Percentiles rank a stretch among this genome's conserved stretches.
These are phyloP conservation scores for Darksidea phi DNA, from an alignment of 495 filamentous ascomycete genomes.

Conservation along the genomic window DNA sequence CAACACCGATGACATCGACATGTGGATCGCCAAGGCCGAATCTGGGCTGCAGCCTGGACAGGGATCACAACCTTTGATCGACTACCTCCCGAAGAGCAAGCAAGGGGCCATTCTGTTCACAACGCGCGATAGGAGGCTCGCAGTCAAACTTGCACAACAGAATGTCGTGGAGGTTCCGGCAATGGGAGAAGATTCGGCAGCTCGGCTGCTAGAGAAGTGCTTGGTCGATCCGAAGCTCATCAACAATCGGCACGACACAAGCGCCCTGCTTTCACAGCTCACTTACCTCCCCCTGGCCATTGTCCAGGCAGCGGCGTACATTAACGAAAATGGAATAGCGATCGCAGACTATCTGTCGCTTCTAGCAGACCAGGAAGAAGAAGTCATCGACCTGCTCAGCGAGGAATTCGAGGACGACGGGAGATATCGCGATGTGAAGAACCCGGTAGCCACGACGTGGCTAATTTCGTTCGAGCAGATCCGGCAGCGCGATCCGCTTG, in stretches of 20 bases:
- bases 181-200: constrained; percentile 23
- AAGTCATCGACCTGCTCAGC: constrained; percentile 29
- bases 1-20: constrained; percentile 34
- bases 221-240: not conserved
- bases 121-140: constrained; percentile 24
- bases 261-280: constrained; percentile 25
- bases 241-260: not conserved
- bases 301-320: constrained; percentile 39
- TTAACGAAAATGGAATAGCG: constrained; percentile 29
- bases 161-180: constrained; percentile 28
- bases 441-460: constrained; percentile 38
- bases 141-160: constrained; percentile 17
- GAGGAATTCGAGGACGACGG: constrained; percentile 30
- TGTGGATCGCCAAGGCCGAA: not conserved
- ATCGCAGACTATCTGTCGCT: constrained; percentile 28
- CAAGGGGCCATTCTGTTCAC: constrained; percentile 37
- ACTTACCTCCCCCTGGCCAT: constrained; percentile 38
- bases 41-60: not conserved
- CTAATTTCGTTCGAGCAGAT: constrained; percentile 35
- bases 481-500: constrained; percentile 11
- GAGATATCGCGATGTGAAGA: constrained; percentile 22
- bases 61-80: constrained; percentile 4
- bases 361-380: constrained; percentile 23
- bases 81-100: constrained; percentile 28
- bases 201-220: constrained; percentile 7